Base-by-base conservation (phyloP, 441 rosid species). In the Populus tomentosa region DNA sequence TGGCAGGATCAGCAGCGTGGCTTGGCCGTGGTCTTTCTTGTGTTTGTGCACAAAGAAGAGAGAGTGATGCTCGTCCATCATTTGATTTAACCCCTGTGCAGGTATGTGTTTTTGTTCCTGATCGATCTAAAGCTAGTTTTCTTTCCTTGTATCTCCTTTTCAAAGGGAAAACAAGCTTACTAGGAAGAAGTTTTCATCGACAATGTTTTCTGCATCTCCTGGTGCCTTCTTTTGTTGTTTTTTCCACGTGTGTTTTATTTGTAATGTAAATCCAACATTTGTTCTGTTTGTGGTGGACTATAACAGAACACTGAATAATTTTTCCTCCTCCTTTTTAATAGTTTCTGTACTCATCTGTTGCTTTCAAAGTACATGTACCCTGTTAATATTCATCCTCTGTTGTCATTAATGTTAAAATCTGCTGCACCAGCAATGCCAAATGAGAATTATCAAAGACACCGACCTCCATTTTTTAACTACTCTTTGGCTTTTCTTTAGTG, bases 1-100 rank as follows among this genome's bases (percentile, higher is more conserved):
- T 90, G 75, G 94, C 97, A 75, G 99, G 99, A 87, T 95, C 99
- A 70, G 91, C 99, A 80, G 99, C 99, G 68, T 93, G 97, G 97
- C 87, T 93, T 75, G 99, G 97, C 28, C 85, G 95, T 78, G 99
- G 99, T 78, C 97, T 95, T 84, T 95, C 99, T 42, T 95, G 99
- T 72, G 99, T 95, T 36, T 95, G 99, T 66, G 99, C 92, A 73
- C 99, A 95, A 84, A 88, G 97, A 84, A 88, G 95, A 85, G 99
- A 91, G 80, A 89, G 87, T 74, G 98, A 95, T 67, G 84, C 91
- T 36, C 90, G 92, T 76, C 92, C 97, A 36, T 91, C 97, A 16
- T 92, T 95, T 91, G 97, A 93, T 90, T 85, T 95, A 80, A 91
- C 97, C 69, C 97, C 92, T 79, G 80, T 90, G 70, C 99, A 94